phyloP scores from a whole-genome alignment of 2,329 filamentous ascomycete species.

The Pseudocercospora cruenta region DNA sequence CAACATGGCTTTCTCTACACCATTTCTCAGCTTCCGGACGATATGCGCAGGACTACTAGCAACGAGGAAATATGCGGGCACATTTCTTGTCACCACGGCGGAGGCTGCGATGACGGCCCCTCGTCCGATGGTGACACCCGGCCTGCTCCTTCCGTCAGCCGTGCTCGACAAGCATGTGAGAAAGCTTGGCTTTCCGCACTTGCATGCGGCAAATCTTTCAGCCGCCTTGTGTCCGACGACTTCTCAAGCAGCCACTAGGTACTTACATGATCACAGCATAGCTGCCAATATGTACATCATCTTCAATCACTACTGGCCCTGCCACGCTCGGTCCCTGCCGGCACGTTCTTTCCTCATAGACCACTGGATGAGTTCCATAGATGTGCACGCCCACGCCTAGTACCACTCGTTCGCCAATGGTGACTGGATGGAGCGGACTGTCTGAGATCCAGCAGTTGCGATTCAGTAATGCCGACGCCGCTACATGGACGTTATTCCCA shows the following conservation, averaged over 20 bases:
- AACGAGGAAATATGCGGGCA: neutral
- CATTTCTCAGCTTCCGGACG: neutral
- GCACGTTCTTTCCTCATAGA: neutral
- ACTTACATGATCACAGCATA: slow-evolving; percentile 6
- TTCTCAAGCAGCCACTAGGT: neutral
- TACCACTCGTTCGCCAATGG: neutral
- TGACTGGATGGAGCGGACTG: neutral
- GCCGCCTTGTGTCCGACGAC: neutral
- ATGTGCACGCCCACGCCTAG: neutral
- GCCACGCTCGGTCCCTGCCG: slow-evolving; percentile 5
- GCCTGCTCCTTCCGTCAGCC: slow-evolving; percentile 4
- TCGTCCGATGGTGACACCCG: neutral
- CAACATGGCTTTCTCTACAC: neutral
- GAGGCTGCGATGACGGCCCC: neutral
- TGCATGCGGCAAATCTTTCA: neutral
- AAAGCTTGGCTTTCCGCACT: slow-evolving; percentile 2
- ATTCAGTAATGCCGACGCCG: neutral
- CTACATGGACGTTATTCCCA: neutral
- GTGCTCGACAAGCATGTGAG: slow-evolving; percentile 4
- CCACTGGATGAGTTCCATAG: neutral
- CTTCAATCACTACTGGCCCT: neutral
- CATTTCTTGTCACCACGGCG: neutral
- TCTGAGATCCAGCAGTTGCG: neutral
- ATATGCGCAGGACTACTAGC: neutral
- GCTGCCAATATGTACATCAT: neutral